These are phyloP conservation scores for Colletotrichum navitas DNA, from an alignment of 2,329 filamentous ascomycete genomes.

Conservation along the genomic window DNA sequence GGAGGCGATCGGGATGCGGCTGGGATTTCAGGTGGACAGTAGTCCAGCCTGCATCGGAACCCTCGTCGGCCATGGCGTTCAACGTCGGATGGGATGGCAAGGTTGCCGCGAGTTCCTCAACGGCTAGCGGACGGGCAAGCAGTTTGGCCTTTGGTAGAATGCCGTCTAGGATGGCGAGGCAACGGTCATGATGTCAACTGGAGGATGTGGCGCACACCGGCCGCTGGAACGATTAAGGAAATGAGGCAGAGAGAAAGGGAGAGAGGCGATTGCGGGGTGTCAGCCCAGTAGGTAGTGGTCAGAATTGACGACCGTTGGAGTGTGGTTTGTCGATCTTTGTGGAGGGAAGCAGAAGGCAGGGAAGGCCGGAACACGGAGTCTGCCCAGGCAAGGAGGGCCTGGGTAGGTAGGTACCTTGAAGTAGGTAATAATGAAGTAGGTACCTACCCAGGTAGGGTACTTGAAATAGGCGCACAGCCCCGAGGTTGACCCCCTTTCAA, in stretches of 20 bases:
- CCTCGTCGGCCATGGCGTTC: constrained; percentile 45
- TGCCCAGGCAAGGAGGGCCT: too few species aligned
- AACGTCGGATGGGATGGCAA: background rate
- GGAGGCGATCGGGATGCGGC: constrained; percentile 45
- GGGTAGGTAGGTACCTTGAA: too few species aligned
- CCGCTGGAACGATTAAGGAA: background rate
- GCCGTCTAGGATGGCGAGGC: background rate
- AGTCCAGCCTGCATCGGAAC: constrained; percentile 46
- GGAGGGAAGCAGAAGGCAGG: background rate
- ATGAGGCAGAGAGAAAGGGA: too few species aligned
- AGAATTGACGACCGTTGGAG: too few species aligned
- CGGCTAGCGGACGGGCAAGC: background rate
- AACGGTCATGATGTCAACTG: background rate
- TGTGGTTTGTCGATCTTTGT: constrained; percentile 3
- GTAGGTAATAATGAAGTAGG: too few species aligned
- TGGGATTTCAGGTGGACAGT: constrained; percentile 45
- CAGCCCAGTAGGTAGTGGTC: background rate
- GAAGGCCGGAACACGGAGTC: too few species aligned
- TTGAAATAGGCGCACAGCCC: background rate
- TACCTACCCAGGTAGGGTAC: too few species aligned
- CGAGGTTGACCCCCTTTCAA: background rate
- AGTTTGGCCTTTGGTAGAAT: background rate
- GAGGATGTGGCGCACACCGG: background rate
- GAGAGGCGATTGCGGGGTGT: background rate
- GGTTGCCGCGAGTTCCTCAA: background rate